Evolutionary conservation across 169 alveolate species (phyloP), one percentile per base, ranked within the genome.

Genomic region (Plasmodium reichenowi): DNA sequence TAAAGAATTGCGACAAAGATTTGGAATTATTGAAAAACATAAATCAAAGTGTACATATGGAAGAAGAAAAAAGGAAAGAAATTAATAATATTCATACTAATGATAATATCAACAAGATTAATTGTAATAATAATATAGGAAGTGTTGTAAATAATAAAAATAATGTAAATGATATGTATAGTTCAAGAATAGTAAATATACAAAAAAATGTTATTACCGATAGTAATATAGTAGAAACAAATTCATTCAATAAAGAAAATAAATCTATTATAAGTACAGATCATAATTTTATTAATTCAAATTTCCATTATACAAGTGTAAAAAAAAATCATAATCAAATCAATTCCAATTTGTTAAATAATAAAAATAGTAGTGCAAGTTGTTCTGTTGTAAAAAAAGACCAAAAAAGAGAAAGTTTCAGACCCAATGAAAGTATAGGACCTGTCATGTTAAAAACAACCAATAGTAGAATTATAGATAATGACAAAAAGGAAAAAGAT

Each of bases 311-410:
- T 66, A 66, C 47, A 7, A 62, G 29, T n/a, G 8, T 45, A 24
- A 50, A 9, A 74, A 74, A 32, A 38, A 50, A n/a, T 22, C 13
- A 22, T 24, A 74, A 52, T 70, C 26, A 64, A 24, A 47, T 22
- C 26, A 68, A 78, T 64, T 24, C 59, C n/a, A 63, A 20, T 78
- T 2, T 52, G 12, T 63, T 64, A 12, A 15, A 20, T 45, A 64
- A 66, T 26, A 47, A 38, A 29, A 75, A 43, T 12, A 62, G n/a
- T 32, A 45, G 24, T 45, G 24, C 26, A 50, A 66, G 54, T 2
- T 78, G 43, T 70, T 78, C 78, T n/a, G 29, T 66, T 20, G 54
- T 66, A 24, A 78, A 78, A 50, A 76, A 76, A 29, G 76, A 78
- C 2, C 47, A 38, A 38, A 38, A 38, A 13, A 45, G 38, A 22